phyloP scores from a whole-genome alignment of 805 yeast genomes.

The Pichia scutulata region DNA sequence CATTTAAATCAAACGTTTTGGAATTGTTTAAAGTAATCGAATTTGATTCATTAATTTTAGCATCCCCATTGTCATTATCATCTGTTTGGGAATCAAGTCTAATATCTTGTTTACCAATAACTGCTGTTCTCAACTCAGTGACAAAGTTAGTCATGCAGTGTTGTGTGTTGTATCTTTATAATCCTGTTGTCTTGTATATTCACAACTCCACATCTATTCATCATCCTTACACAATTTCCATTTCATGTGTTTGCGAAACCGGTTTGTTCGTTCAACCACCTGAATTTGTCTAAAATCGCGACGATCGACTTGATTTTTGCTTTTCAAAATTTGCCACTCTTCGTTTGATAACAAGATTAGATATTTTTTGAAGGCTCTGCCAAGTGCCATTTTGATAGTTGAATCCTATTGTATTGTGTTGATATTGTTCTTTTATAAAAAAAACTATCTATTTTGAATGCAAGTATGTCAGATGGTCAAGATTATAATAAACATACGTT shows the following conservation, averaged over 20 bases:
- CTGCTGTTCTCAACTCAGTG: not conserved
- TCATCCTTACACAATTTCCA: not conserved
- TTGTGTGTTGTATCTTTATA: not conserved
- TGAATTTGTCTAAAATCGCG: not conserved
- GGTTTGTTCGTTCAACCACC: not conserved
- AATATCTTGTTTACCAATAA: not conserved
- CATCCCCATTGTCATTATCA: too few relatives aligned
- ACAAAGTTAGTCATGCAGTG: not conserved
- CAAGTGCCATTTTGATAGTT: not conserved
- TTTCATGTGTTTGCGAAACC: not conserved
- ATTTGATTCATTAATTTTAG: not conserved
- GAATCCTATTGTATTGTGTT: not conserved
- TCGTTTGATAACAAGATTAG: not conserved
- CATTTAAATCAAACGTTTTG: not conserved
- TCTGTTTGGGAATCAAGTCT: not conserved
- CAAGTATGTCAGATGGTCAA: not conserved
- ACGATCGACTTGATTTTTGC: not conserved
- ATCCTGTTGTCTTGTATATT: too few relatives aligned
- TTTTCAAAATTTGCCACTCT: not conserved
- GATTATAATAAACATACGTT: conserved; percentile 41
- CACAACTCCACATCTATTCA: too few relatives aligned
- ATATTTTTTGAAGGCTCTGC: not conserved
- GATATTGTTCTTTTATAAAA: too few relatives aligned
- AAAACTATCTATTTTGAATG: not conserved
- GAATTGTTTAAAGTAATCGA: not conserved